phyloP scores from a whole-genome alignment of 2,329 filamentous ascomycete species.

The Cladophialophora exuberans region DNA sequence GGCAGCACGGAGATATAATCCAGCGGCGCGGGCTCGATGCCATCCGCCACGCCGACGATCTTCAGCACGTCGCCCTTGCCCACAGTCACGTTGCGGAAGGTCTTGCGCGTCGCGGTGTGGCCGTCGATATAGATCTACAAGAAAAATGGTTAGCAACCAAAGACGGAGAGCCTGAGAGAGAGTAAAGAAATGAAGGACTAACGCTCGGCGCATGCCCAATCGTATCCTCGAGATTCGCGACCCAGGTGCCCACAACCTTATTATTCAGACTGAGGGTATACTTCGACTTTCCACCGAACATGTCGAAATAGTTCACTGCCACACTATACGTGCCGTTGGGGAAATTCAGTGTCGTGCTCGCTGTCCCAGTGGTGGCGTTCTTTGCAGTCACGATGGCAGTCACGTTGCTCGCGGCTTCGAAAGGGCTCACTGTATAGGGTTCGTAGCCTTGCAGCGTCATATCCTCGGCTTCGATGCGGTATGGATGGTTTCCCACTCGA shows the following conservation, averaged over 20 bases:
- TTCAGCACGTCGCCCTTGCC: slow-evolving; percentile 56
- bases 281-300: slow-evolving; percentile 60
- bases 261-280: slow-evolving; percentile 62
- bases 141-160: neutral
- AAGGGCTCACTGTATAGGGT: slow-evolving; percentile 57
- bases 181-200: neutral
- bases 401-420: slow-evolving; percentile 61
- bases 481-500: slow-evolving; percentile 64
- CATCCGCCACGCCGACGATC: slow-evolving; percentile 62
- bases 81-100: slow-evolving; percentile 57
- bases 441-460: slow-evolving; percentile 66
- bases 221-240: slow-evolving; percentile 61
- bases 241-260: slow-evolving; percentile 58
- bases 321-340: slow-evolving; percentile 63
- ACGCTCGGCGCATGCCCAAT: slow-evolving; percentile 58
- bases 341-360: slow-evolving; percentile 51
- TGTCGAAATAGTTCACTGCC: slow-evolving; percentile 69
- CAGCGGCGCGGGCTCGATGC: slow-evolving; percentile 65
- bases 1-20: slow-evolving; percentile 70
- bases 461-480: slow-evolving; percentile 69
- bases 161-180: neutral
- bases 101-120: slow-evolving; percentile 66
- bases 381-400: slow-evolving; percentile 59
- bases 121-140: slow-evolving; percentile 58
- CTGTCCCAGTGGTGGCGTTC: slow-evolving; percentile 57